Percentiles rank a stretch among this genome's conserved stretches.
Conservation (phyloP, 164 flowering plant genomes). For the Stephania cephalantha region DNA sequence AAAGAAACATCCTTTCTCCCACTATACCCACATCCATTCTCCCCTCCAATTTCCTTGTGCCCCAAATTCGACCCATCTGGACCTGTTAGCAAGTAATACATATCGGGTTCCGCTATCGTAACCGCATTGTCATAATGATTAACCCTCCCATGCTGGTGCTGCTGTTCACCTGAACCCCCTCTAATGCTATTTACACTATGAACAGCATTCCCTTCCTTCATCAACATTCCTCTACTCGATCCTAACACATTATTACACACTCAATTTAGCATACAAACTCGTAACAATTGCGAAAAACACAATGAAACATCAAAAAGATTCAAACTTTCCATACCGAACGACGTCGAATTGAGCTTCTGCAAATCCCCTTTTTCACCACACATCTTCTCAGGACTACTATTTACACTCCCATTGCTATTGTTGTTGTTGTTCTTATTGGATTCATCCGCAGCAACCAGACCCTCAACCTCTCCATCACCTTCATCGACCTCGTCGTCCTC, state of each 20-base stretch:
- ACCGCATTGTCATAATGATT: slow-evolving; percentile 38
- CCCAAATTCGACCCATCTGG: slow-evolving; percentile 34
- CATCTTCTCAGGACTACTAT: slow-evolving; percentile 30
- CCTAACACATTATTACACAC: slow-evolving; percentile 19
- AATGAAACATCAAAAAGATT: neutral
- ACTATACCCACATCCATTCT: slow-evolving; percentile 61
- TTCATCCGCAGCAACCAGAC: slow-evolving; percentile 22
- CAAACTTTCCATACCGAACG: slow-evolving; percentile 32
- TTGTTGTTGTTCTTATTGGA: slow-evolving; percentile 21
- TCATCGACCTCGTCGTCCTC: slow-evolving; percentile 39
- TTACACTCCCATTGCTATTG: slow-evolving; percentile 24
- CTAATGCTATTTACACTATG: slow-evolving; percentile 26
- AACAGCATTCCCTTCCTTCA: slow-evolving; percentile 34
- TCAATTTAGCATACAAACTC: slow-evolving; percentile 2
- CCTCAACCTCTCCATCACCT: slow-evolving; percentile 35
- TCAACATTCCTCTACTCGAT: slow-evolving; percentile 28
- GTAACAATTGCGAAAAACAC: neutral
- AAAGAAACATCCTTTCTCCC: slow-evolving; percentile 51
- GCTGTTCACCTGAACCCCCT: slow-evolving; percentile 27
- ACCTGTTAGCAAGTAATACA: slow-evolving; percentile 47
- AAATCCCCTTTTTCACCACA: slow-evolving; percentile 27
- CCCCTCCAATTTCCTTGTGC: slow-evolving; percentile 48
- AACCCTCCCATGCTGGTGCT: slow-evolving; percentile 28
- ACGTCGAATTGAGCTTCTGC: slow-evolving; percentile 29
- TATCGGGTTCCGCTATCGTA: slow-evolving; percentile 42